Conservation (phyloP, 1,284 basidiomycete genomes). For the Meripilus lineatus region DNA sequence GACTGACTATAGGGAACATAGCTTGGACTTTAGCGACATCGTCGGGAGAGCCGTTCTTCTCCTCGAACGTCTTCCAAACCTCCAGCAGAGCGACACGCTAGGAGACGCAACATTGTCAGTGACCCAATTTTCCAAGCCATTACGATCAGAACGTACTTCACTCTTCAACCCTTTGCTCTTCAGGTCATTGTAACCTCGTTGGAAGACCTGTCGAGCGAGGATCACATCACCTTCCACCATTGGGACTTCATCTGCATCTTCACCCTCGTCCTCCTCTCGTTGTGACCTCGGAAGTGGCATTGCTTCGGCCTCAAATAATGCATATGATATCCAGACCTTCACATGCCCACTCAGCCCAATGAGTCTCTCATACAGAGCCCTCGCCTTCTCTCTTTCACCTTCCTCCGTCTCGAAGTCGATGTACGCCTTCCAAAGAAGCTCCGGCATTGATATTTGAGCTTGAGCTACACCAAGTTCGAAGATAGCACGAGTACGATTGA, state of each 20-base stretch:
- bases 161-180: conserved; percentile 79
- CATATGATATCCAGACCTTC: conserved; percentile 87
- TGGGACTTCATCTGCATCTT: conserved; percentile 67
- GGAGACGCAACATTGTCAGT: conserved; percentile 8
- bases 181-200: conserved; percentile 83
- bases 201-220: conserved; percentile 74
- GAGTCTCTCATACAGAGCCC: conserved; percentile 89
- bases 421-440: conserved; percentile 96
- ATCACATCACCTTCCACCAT: conserved; percentile 67
- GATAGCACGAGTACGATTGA: conserved; percentile 88
- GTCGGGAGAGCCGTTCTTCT: conserved; percentile 64
- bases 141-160: conserved; percentile 60
- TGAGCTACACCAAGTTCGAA: conserved; percentile 96
- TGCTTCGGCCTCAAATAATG: conserved; percentile 68
- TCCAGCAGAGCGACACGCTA: conserved; percentile 87
- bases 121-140: too few relatives aligned
- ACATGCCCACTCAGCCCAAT: conserved; percentile 88
- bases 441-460: conserved; percentile 92
- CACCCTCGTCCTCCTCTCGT: conserved; percentile 66
- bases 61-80: conserved; percentile 91
- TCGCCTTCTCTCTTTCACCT: conserved; percentile 82
- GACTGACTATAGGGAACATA: conserved; percentile 90
- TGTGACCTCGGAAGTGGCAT: conserved; percentile 61
- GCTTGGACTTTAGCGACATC: conserved; percentile 75
- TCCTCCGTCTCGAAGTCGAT: conserved; percentile 97